phyloP scores from a whole-genome alignment of 2,329 filamentous ascomycete genomes.

The Venturia effusa region DNA sequence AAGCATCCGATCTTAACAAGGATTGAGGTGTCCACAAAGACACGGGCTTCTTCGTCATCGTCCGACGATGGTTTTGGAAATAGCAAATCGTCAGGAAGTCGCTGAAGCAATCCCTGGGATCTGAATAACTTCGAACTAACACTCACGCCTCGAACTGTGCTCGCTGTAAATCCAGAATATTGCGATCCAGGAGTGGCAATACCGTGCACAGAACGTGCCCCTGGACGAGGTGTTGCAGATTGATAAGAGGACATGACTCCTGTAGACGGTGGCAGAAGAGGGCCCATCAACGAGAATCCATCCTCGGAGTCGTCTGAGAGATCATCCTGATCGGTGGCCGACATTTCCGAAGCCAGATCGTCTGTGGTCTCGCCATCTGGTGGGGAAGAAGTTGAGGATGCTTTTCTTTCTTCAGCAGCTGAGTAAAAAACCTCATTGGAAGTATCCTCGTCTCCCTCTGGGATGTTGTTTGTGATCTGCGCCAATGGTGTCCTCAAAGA shows the following conservation, averaged over 20 bases:
- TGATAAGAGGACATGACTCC: constrained; percentile 72
- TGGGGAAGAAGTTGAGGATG: constrained; percentile 28
- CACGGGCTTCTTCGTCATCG: constrained; percentile 74
- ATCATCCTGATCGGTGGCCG: constrained; percentile 58
- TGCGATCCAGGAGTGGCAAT: constrained; percentile 77
- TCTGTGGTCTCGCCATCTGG: constrained; percentile 29
- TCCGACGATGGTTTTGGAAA: constrained; percentile 76
- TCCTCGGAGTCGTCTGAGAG: constrained; percentile 89
- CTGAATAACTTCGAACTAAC: constrained; percentile 60
- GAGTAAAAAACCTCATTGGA: constrained; percentile 89
- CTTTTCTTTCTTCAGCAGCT: constrained; percentile 61
- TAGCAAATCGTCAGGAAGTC: constrained; percentile 65
- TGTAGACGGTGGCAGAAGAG: constrained; percentile 58
- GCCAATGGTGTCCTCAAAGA: constrained; percentile 31
- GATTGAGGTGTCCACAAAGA: constrained; percentile 83
- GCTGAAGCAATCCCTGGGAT: constrained; percentile 62
- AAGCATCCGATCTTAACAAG: constrained; percentile 89
- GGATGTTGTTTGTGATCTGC: constrained; percentile 47
- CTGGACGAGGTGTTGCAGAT: constrained; percentile 69
- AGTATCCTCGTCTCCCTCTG: constrained; percentile 62
- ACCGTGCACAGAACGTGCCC: constrained; percentile 57
- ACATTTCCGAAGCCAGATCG: constrained; percentile 45
- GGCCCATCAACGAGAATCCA: constrained; percentile 79
- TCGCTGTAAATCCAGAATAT: constrained; percentile 77
- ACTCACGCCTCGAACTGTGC: constrained; percentile 54